Base-by-base conservation (phyloP, 2,329 filamentous ascomycete genomes). In the Aspergillus fumigatiaffinis region DNA sequence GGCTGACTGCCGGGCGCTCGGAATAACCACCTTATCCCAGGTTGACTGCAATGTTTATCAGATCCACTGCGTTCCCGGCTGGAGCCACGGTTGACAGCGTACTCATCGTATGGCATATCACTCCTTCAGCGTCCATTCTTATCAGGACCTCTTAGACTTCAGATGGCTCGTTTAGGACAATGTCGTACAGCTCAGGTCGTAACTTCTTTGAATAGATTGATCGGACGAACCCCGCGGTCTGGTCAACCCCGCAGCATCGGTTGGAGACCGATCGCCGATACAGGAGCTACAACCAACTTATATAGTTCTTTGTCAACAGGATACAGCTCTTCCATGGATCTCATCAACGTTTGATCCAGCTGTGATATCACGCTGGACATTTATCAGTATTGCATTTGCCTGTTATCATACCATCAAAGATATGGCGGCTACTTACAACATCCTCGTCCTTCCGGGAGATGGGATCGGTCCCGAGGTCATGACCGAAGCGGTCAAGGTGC, bases 391-490 rank as follows among this genome's bases (percentile, higher is more conserved):
- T 35, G 12, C 12, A 35, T 12, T 35, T 35, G 1, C 2, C 12
- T 35, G 2, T 7, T 17, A 35, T 35, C 32, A 12, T 9, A 9
- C 8, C 26, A 38, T 25, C 1, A 52, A 35, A n/a, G 35, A 46
- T 26, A 52, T 14, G 4, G 46, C 26, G 29, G 60, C 1, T 3
- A 80, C 81, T 52, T 84, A 86, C 72, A 88, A 87, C 62, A 90
- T 91, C 73, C 87, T 91, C 55, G 83, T 91, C 57, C 87, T 91
- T 70, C 87, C 77, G 42, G 89, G 89, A 67, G 90, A 93, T 77
- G 89, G 92, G 71, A 89, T 87, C 70, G 89, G 89, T 69, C 89
- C 90, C 0, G 89, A 93, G 82, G 87, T 91, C 53, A 73, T 72
- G 65, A 46, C 65, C 25, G 72, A 73, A 66, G 69, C 71, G 38